Evolutionary conservation across 345 rosid species (phyloP).

Genomic region (Excoecaria agallocha): DNA sequence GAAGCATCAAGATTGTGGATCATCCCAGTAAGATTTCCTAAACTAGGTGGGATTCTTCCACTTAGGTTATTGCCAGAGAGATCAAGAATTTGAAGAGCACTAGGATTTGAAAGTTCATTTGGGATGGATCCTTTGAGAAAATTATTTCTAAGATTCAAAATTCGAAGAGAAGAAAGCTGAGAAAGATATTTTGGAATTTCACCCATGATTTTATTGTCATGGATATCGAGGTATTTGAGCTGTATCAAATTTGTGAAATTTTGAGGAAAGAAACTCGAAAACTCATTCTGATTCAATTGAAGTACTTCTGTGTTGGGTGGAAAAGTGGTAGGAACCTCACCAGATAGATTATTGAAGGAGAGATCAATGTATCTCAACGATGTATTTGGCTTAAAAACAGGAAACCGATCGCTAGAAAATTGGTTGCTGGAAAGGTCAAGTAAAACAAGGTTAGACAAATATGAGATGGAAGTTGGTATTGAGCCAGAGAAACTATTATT

Average conservation of each 20-base stretch:
- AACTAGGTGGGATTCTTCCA: slow-evolving; percentile 33
- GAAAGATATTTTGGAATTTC: slow-evolving; percentile 24
- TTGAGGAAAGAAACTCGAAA: slow-evolving; percentile 26
- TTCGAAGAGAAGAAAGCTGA: slow-evolving; percentile 26
- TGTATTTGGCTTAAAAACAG: not conserved
- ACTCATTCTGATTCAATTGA: slow-evolving; percentile 20
- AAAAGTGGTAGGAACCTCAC: not conserved
- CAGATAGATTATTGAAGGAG: not conserved
- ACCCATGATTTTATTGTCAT: slow-evolving; percentile 36
- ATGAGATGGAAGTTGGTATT: not conserved
- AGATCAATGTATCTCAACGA: slow-evolving; percentile 1
- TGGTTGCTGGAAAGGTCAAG: not conserved
- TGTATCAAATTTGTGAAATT: slow-evolving; percentile 10
- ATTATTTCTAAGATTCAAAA: slow-evolving; percentile 38
- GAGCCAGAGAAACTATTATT: slow-evolving; percentile 1
- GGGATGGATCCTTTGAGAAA: slow-evolving; percentile 34
- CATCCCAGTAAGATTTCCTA: slow-evolving; percentile 39
- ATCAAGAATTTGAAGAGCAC: slow-evolving; percentile 33
- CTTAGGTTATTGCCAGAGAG: slow-evolving; percentile 29
- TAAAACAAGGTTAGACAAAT: not conserved
- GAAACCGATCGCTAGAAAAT: slow-evolving; percentile 3
- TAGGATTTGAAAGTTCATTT: slow-evolving; percentile 28
- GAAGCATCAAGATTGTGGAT: slow-evolving; percentile 1
- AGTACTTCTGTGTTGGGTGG: not conserved
- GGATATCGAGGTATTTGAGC: slow-evolving; percentile 40